Conservation (phyloP, 1,284 basidiomycete genomes). For the Rhodotorula sp. region DNA sequence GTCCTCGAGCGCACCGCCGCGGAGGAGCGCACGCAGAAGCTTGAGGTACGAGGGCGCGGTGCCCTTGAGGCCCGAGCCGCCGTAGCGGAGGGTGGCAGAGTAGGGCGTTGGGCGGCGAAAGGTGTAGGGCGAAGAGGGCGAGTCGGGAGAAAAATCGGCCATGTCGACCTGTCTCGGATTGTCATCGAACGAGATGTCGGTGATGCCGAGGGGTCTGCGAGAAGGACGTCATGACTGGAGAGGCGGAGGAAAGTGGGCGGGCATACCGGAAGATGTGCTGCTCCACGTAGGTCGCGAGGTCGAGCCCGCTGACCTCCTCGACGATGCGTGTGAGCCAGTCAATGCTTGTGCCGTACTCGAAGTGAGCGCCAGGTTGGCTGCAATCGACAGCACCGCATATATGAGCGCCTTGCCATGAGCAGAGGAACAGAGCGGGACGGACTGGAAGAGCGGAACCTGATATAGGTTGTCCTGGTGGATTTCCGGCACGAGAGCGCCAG, state of each 20-base stretch:
- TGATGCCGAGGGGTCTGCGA: constrained; percentile 34
- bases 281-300: constrained; percentile 22
- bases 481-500: too few relatives aligned
- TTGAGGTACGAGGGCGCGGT: constrained; percentile 26
- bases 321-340: constrained; percentile 30
- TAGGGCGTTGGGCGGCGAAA: background rate
- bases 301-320: constrained; percentile 17
- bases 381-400: background rate
- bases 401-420: accelerated
- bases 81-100: constrained; percentile 7
- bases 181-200: constrained; percentile 25
- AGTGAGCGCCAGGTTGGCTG: constrained; percentile 9
- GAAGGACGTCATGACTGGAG: background rate
- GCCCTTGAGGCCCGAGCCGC: constrained; percentile 32
- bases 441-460: constrained; percentile 8
- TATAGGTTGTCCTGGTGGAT: background rate
- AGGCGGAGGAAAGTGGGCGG: background rate
- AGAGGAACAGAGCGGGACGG: background rate
- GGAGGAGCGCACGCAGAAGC: constrained; percentile 26
- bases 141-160: background rate
- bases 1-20: constrained; percentile 14
- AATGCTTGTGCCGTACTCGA: constrained; percentile 23
- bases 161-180: constrained; percentile 7
- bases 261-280: constrained; percentile 28
- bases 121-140: background rate